A percentile compares a stretch with the other conserved stretches of the same genome.
These are phyloP conservation scores for Penicillium sp. DNA, from an alignment of 2,329 filamentous ascomycete species.

Conservation along the genomic window DNA sequence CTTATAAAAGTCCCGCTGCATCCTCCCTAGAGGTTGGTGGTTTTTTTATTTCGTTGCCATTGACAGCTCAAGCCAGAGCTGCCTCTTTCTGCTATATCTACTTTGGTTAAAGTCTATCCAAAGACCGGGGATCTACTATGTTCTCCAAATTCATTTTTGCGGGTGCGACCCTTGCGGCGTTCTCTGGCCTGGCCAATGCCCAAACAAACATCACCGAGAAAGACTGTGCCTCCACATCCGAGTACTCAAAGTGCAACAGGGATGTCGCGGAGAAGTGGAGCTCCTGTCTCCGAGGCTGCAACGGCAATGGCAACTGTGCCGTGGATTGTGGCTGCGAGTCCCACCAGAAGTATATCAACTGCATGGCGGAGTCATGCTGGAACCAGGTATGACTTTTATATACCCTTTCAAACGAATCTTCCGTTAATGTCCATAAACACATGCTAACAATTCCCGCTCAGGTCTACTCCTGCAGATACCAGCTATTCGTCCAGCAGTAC, in stretches of 20 bases:
- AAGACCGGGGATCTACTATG: conserved; percentile 9
- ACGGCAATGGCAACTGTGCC: conserved; percentile 20
- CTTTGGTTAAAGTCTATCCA: background rate
- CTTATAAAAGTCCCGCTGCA: conserved; percentile 1
- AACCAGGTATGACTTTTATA: conserved; percentile 30
- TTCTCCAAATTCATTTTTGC: conserved; percentile 15
- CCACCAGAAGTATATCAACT: conserved; percentile 33
- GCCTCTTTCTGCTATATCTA: background rate
- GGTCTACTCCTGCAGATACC: conserved; percentile 43
- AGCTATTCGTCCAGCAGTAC: conserved; percentile 38
- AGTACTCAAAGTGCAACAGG: conserved; percentile 21
- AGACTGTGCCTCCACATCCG: conserved; percentile 18
- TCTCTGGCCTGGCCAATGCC: conserved; percentile 14
- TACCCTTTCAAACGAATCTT: background rate
- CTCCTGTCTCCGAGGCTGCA: conserved; percentile 20
- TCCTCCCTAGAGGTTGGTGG: background rate
- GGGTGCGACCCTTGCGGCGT: conserved; percentile 8
- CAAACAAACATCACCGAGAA: conserved; percentile 26
- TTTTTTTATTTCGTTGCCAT: background rate
- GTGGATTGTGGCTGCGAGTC: conserved; percentile 24
- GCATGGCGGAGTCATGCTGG: conserved; percentile 41
- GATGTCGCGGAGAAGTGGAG: conserved; percentile 21
- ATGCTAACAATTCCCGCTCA: background rate
- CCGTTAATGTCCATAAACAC: background rate
- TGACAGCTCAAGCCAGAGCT: background rate